These are phyloP conservation scores for Lecanicillium sp. DNA, from an alignment of 2,329 filamentous ascomycete genomes.

Conservation along the genomic window DNA sequence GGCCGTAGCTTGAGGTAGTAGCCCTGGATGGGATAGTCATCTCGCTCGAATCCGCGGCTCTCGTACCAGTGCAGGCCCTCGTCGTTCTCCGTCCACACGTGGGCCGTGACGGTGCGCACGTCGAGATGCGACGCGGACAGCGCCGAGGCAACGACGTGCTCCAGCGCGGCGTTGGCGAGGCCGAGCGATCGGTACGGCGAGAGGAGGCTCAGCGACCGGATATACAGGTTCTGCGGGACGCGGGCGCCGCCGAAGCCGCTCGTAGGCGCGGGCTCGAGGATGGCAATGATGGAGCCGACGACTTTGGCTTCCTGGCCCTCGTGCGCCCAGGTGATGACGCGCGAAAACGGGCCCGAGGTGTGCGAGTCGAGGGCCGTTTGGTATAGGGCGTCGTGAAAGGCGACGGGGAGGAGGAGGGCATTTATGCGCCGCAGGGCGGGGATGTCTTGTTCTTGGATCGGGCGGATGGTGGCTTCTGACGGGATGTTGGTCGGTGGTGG, in stretches of 20 bases:
- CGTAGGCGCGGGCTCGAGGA: constrained; percentile 36
- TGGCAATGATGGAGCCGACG: constrained; percentile 55
- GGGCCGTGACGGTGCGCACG: constrained; percentile 46
- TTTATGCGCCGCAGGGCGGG: constrained; percentile 57
- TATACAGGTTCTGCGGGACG: constrained; percentile 45
- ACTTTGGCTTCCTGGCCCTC: constrained; percentile 36
- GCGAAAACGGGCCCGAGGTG: constrained; percentile 46
- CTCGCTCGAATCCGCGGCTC: constrained; percentile 45
- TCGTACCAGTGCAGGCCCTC: constrained; percentile 58
- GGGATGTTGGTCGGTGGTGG: constrained; percentile 23
- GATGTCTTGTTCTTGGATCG: constrained; percentile 43
- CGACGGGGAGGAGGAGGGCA: constrained; percentile 54
- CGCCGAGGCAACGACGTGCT: constrained; percentile 38
- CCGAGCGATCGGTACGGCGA: constrained; percentile 56
- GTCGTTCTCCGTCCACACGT: constrained; percentile 61
- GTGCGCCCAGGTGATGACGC: constrained; percentile 51
- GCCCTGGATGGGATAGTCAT: constrained; percentile 38
- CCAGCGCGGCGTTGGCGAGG: constrained; percentile 48
- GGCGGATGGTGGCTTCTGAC: constrained; percentile 44
- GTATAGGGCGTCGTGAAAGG: constrained; percentile 60
- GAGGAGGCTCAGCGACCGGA: constrained; percentile 56
- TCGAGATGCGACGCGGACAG: constrained; percentile 26
- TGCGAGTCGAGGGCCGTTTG: constrained; percentile 41
- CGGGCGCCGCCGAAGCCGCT: background rate
- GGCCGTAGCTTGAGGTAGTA: constrained; percentile 59